These are phyloP conservation scores for Aquilaria agallochum DNA, from an alignment of 441 rosid species.

Conservation along the genomic window DNA sequence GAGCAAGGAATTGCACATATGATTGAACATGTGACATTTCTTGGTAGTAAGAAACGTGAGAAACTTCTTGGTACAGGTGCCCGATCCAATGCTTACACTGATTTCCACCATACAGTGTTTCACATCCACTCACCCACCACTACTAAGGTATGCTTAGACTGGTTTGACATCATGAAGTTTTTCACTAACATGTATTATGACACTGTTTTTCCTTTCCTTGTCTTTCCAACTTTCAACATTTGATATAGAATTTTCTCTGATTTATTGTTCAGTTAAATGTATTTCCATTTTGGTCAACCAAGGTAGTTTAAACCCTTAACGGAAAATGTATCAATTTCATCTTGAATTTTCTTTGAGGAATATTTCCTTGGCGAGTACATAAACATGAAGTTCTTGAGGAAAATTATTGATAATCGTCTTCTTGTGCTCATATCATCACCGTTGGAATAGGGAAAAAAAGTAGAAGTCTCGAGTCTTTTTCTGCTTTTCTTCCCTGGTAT, in stretches of 20 bases:
- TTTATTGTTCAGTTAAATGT: neutral
- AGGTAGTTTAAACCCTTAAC: too few relatives aligned
- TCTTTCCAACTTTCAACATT: neutral
- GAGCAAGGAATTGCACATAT: constrained; percentile 99
- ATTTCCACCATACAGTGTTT: constrained; percentile 99
- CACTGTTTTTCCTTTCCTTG: neutral
- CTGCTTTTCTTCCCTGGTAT: too few relatives aligned
- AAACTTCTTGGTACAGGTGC: constrained; percentile 99
- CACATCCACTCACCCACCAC: constrained; percentile 96
- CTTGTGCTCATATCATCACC: too few relatives aligned
- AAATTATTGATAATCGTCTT: too few relatives aligned
- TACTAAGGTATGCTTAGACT: constrained; percentile 56
- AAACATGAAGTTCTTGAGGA: too few relatives aligned
- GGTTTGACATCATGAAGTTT: neutral
- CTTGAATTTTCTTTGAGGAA: too few relatives aligned
- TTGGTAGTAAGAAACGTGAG: constrained; percentile 99
- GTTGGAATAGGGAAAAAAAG: too few relatives aligned
- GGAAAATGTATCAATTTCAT: too few relatives aligned
- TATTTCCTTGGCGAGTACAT: too few relatives aligned
- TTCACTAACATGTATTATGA: neutral
- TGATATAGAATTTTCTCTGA: neutral
- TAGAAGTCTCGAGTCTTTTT: too few relatives aligned
- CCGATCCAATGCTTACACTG: constrained; percentile 98
- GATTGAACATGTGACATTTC: constrained; percentile 99
- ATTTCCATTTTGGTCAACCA: too few relatives aligned